Base-by-base conservation (phyloP, 768 basidiomycete genomes). In the Hygrocybe punicea region DNA sequence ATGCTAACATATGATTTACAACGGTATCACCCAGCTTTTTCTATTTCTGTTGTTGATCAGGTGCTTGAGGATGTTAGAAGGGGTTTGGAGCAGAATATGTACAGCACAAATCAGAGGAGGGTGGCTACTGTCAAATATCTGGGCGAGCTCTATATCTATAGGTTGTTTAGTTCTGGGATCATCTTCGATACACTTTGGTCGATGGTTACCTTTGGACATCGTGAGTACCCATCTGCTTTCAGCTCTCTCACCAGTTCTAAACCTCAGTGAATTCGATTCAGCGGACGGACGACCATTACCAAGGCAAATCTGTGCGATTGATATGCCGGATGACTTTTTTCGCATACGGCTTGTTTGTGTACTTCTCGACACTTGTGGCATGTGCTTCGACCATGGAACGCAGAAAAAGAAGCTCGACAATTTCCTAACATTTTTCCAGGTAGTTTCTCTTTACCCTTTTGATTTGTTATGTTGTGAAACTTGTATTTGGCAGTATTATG, bases 291-390 rank as follows among this genome's bases (percentile, higher is more conserved):
- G 94, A 40, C 95, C 95, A 6, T 67, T 91, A 16, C 96, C 93
- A 2, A 83, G 84, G 48, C 84, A 89, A 60, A 68, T 78, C 4
- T 89, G 85, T 60, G 72, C 84, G 3, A 77, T 97, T 53, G 97
- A 99, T 68, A 87, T 91, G 78, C 90, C 91, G 1, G 92, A 98
- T 69, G 97, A 99, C 68, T 98, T 90, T 72, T 99, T 99, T 82
- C 86, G 97, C 34, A 71, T 98, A 55, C 82, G 97, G 11, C 80
- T 99, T 52, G 84, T 96, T 44, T 98, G 97, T 68, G 89, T 89
- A 6, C 77, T 99, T 37, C 78, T 99, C 17, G 96, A 98, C 71
- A 93, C 95, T 0, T 95, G 93, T 68, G 97, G 96, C 17, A 92
- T 95, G 82, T 98, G 96, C 73, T 98, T 99, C 71, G 96, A 98